These are phyloP conservation scores for Aspergillus phoenicis DNA, from an alignment of 2,329 filamentous ascomycete species.

Conservation along the genomic window DNA sequence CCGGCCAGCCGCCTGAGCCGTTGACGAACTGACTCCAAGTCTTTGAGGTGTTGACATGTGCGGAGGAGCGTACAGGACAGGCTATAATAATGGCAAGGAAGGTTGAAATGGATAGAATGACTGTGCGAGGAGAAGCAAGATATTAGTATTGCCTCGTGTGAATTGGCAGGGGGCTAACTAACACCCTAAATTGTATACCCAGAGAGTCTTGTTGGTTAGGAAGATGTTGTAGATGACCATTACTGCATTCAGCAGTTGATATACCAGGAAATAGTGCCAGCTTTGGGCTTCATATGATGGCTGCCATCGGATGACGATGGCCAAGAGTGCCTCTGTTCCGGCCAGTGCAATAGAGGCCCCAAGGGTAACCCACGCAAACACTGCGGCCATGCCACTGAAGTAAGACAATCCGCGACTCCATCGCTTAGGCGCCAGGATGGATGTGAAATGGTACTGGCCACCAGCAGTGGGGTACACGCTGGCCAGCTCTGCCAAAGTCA, in stretches of 20 bases:
- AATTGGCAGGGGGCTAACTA: not conserved
- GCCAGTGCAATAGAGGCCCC: constrained; percentile 24
- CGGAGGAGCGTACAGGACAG: constrained; percentile 23
- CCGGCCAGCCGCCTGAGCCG: constrained; percentile 27
- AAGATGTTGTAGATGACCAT: constrained; percentile 25
- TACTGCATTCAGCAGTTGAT: constrained; percentile 22
- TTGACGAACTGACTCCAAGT: constrained; percentile 25
- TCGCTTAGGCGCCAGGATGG: constrained; percentile 28
- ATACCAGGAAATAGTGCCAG: constrained; percentile 29
- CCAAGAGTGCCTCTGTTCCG: constrained; percentile 24
- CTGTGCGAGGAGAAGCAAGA: constrained; percentile 6
- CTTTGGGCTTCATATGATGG: constrained; percentile 21
- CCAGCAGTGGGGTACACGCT: constrained; percentile 35
- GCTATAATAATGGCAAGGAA: constrained; percentile 26
- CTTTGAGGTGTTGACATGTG: constrained; percentile 16
- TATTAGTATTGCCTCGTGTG: not conserved
- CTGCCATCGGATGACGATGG: constrained; percentile 26
- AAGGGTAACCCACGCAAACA: constrained; percentile 27
- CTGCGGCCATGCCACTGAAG: constrained; percentile 24
- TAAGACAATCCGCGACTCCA: constrained; percentile 29
- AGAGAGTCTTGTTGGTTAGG: constrained; percentile 26
- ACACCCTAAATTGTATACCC: constrained; percentile 28
- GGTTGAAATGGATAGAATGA: constrained; percentile 24
- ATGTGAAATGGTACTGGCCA: constrained; percentile 35
- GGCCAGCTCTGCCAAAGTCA: constrained; percentile 33